These are phyloP conservation scores for Kodamaea nitidulidarum DNA, from an alignment of 805 yeast species.

Conservation along the genomic window DNA sequence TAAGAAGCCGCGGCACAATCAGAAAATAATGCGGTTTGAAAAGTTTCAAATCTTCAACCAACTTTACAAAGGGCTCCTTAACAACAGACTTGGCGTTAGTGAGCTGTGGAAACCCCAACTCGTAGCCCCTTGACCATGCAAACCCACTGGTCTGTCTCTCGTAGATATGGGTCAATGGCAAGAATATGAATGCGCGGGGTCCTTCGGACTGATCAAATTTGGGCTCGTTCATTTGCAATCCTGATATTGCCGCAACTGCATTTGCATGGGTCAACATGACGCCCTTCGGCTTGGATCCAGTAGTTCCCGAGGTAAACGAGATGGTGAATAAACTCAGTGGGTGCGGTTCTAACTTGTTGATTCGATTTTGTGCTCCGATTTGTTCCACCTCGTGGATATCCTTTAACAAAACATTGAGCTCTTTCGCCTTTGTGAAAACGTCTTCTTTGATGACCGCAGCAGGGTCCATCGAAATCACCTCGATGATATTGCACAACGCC, in stretches of 20 bases:
- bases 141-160: slow-evolving; percentile 47
- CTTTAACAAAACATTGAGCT: slow-evolving; percentile 21
- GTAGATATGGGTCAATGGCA: slow-evolving; percentile 59
- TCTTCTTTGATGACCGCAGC: slow-evolving; percentile 7
- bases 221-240: slow-evolving; percentile 14
- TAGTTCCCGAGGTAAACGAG: slow-evolving; percentile 73
- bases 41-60: slow-evolving; percentile 26
- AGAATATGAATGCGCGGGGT: slow-evolving; percentile 25
- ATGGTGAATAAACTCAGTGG: slow-evolving; percentile 52
- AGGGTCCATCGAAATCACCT: slow-evolving; percentile 27
- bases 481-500: slow-evolving; percentile 16
- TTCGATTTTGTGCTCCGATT: slow-evolving; percentile 30
- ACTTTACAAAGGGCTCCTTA: slow-evolving; percentile 18
- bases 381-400: slow-evolving; percentile 31
- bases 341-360: slow-evolving; percentile 40
- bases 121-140: slow-evolving; percentile 45
- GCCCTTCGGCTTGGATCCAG: slow-evolving; percentile 67
- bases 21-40: slow-evolving; percentile 27
- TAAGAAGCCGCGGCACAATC: slow-evolving; percentile 37
- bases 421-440: slow-evolving; percentile 20
- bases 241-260: slow-evolving; percentile 44
- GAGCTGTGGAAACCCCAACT: slow-evolving; percentile 47
- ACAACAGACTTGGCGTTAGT: slow-evolving; percentile 3
- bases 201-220: slow-evolving; percentile 4
- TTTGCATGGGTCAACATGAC: slow-evolving; percentile 53